Conservation (phyloP, 108 stramenopile species). For the Conticribra guillardii region DNA sequence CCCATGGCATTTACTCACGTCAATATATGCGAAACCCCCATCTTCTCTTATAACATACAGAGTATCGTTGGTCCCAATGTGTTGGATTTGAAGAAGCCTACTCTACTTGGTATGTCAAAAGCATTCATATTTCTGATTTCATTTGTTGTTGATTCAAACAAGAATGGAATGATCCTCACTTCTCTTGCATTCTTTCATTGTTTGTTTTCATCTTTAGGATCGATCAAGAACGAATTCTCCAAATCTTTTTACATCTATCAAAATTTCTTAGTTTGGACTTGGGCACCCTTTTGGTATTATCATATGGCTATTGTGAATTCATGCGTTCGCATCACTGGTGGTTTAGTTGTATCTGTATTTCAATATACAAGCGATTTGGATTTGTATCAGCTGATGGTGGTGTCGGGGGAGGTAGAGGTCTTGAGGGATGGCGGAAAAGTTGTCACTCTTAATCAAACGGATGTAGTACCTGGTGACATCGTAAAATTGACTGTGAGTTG, state of each 20-base stretch:
- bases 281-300: slow-evolving; percentile 51
- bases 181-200: no score
- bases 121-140: no score
- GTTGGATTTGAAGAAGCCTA: slow-evolving; percentile 56
- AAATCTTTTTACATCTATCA: slow-evolving; percentile 75
- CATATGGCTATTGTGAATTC: slow-evolving; percentile 63
- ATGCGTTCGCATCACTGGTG: slow-evolving; percentile 46
- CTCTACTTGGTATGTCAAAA: no score
- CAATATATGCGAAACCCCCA: no score
- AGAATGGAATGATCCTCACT: no score
- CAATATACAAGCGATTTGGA: slow-evolving; percentile 53
- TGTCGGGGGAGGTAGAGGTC: slow-evolving; percentile 53
- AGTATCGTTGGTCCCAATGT: slow-evolving; percentile 55
- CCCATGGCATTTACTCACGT: no score
- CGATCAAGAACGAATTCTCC: slow-evolving; percentile 52
- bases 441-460: slow-evolving; percentile 34
- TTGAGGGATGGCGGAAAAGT: slow-evolving; percentile 56
- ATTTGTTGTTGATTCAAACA: no score
- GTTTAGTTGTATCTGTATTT: slow-evolving; percentile 48
- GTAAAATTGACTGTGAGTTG: slow-evolving; percentile 20
- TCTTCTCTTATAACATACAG: not conserved
- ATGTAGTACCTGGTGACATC: slow-evolving; percentile 70
- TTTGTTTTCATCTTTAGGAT: slow-evolving; percentile 32
- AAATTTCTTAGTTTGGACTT: slow-evolving; percentile 70
- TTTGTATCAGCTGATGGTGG: slow-evolving; percentile 53